Evolutionary conservation across 176 grass and related monocot species (phyloP).

Genomic region (Musa schizocarpa): DNA sequence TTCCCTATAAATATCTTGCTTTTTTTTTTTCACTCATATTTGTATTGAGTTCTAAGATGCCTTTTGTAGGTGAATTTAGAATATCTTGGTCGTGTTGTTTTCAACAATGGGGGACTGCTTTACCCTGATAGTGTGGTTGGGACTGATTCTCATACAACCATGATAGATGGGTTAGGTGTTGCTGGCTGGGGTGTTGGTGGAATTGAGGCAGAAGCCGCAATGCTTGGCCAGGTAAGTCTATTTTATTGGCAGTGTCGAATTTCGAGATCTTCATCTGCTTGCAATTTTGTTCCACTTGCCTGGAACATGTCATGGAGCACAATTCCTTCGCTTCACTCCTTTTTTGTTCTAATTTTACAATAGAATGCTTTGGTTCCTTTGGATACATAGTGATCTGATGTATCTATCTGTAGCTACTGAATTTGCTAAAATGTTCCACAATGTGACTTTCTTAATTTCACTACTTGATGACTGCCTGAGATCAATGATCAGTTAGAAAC

Average conservation of each 20-base stretch:
- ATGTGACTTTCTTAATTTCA: not conserved
- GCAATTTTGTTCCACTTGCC: not conserved
- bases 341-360: not conserved
- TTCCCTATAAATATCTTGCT: not conserved
- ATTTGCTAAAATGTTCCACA: not conserved
- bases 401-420: not conserved
- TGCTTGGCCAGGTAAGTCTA: constrained; percentile 79
- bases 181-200: constrained; percentile 98
- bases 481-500: too few species aligned
- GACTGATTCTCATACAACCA: constrained; percentile 92
- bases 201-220: constrained; percentile 89
- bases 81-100: constrained; percentile 87
- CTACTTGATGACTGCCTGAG: not conserved
- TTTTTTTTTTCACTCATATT: constrained; percentile 7
- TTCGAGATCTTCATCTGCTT: not conserved
- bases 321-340: not conserved
- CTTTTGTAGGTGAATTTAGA: constrained; percentile 80
- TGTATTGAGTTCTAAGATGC: not conserved
- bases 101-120: constrained; percentile 84
- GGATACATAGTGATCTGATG: not conserved
- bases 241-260: not conserved
- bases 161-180: constrained; percentile 96
- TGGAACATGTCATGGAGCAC: not conserved
- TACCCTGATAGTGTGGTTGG: constrained; percentile 93
- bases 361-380: not conserved